Evolutionary conservation across 2,329 filamentous ascomycete genomes (phyloP).

Genomic region (Chaetoscypha palmicola): DNA sequence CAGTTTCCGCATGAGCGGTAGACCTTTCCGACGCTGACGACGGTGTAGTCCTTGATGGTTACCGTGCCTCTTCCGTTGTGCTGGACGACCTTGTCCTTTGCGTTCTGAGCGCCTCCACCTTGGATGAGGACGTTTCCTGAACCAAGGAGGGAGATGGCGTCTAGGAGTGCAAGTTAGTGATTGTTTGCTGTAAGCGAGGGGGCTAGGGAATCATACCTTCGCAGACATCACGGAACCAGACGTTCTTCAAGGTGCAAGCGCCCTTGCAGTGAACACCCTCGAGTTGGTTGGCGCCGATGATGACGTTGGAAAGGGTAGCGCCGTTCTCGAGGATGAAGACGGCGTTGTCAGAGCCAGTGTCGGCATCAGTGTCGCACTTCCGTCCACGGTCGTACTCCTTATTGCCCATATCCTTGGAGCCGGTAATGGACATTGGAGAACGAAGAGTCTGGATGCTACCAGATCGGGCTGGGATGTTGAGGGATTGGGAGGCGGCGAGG

Average conservation of each 20-base stretch:
- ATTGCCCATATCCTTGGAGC: constrained; percentile 17
- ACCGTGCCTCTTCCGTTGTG: constrained; percentile 32
- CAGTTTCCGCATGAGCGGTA: constrained; percentile 44
- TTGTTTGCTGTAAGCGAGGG: constrained; percentile 20
- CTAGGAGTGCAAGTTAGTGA: constrained; percentile 4
- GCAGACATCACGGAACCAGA: constrained; percentile 33
- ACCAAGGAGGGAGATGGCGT: constrained; percentile 30
- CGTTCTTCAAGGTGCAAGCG: constrained; percentile 39
- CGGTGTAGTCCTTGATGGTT: constrained; percentile 34
- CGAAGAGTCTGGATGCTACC: constrained; percentile 14
- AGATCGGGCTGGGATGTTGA: constrained; percentile 17
- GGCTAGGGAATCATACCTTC: constrained; percentile 23
- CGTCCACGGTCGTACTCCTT: constrained; percentile 22
- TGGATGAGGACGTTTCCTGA: constrained; percentile 30
- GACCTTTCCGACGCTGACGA: constrained; percentile 37
- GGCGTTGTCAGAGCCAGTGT: constrained; percentile 30
- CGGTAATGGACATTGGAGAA: constrained; percentile 11
- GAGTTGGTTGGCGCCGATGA: constrained; percentile 44
- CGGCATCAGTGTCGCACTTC: constrained; percentile 17
- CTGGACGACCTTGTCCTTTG: constrained; percentile 33
- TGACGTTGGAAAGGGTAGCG: constrained; percentile 45
- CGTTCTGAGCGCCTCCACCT: constrained; percentile 32
- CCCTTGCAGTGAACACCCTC: constrained; percentile 46
- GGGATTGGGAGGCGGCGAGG: constrained; percentile 16
- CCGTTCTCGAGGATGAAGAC: constrained; percentile 47